Evolutionary conservation across 768 basidiomycete species (phyloP).

Genomic region (Pisolithus marmoratus): DNA sequence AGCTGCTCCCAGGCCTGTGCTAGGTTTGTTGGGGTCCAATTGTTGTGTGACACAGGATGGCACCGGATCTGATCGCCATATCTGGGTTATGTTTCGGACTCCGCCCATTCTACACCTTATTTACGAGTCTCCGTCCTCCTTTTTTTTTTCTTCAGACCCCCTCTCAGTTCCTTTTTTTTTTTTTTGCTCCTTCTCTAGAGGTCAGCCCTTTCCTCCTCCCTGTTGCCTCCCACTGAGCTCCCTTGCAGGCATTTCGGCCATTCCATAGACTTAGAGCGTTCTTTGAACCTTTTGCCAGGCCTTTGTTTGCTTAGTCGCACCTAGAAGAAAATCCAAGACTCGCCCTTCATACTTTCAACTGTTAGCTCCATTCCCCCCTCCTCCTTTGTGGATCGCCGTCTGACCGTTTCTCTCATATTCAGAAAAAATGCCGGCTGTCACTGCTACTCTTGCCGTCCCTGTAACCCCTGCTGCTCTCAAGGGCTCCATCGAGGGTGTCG

Average conservation of each 20-base stretch:
- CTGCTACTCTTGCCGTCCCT: constrained; percentile 51
- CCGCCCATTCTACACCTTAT: constrained; percentile 17
- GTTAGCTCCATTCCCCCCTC: neutral
- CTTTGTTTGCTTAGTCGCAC: constrained; percentile 38
- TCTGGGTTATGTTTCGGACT: constrained; percentile 26
- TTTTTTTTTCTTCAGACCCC: constrained; percentile 26
- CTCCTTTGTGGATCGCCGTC: neutral
- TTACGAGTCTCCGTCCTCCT: constrained; percentile 1
- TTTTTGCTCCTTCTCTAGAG: constrained; percentile 29
- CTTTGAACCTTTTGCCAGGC: constrained; percentile 49
- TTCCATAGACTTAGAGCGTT: constrained; percentile 56
- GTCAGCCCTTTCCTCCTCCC: constrained; percentile 13
- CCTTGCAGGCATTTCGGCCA: constrained; percentile 33
- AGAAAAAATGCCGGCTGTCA: constrained; percentile 74
- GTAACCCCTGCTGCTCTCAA: constrained; percentile 71
- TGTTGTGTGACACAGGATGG: constrained; percentile 2
- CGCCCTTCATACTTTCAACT: constrained; percentile 34
- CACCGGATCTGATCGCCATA: neutral
- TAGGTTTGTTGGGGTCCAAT: neutral
- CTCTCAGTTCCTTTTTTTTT: constrained; percentile 25
- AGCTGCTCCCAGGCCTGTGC: neutral
- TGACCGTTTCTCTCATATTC: constrained; percentile 39
- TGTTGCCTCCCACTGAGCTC: constrained; percentile 4
- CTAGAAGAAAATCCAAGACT: constrained; percentile 31
- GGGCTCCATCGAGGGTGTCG: constrained; percentile 59